phyloP scores from a whole-genome alignment of 2,329 filamentous ascomycete genomes.

The Daldinia sp. region DNA sequence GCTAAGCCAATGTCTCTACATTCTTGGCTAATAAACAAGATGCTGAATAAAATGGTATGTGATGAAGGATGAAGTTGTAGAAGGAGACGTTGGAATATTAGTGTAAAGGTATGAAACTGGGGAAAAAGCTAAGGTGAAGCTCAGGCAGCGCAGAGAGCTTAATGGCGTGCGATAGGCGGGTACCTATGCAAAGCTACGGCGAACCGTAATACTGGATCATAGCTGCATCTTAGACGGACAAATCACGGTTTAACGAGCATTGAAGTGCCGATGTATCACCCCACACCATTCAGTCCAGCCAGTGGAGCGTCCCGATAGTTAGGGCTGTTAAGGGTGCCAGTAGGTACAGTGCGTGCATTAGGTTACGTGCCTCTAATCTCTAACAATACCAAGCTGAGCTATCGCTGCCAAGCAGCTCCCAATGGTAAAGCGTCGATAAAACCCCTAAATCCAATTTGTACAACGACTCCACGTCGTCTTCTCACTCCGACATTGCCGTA shows the following conservation, averaged over 20 bases:
- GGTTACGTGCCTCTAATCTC: background rate
- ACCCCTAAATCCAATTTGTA: slow-evolving; percentile 28
- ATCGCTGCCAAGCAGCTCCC: slow-evolving; percentile 28
- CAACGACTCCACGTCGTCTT: slow-evolving; percentile 5
- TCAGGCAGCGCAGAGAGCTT: slow-evolving; percentile 1
- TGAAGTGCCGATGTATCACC: slow-evolving; percentile 35
- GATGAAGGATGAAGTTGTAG: slow-evolving; percentile 4
- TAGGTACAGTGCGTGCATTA: background rate
- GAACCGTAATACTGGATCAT: slow-evolving; percentile 31
- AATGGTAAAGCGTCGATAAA: slow-evolving; percentile 28
- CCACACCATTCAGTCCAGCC: background rate
- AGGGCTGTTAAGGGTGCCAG: background rate
- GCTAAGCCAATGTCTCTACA: slow-evolving; percentile 34
- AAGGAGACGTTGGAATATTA: background rate
- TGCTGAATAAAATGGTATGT: background rate
- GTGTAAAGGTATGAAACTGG: background rate
- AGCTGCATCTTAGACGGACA: slow-evolving; percentile 20
- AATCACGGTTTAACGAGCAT: slow-evolving; percentile 25
- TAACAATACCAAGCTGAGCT: slow-evolving; percentile 4
- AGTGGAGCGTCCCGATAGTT: background rate
- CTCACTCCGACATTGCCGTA: slow-evolving; percentile 32
- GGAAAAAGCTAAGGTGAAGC: slow-evolving; percentile 4
- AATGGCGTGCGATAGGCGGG: slow-evolving; percentile 10
- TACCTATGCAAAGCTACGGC: slow-evolving; percentile 27
- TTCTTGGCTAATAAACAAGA: slow-evolving; percentile 16